Percentiles rank a stretch among this genome's conserved stretches.
These are phyloP conservation scores for Aspergillus sp. DNA, from an alignment of 2,329 filamentous ascomycete species.

Conservation along the genomic window DNA sequence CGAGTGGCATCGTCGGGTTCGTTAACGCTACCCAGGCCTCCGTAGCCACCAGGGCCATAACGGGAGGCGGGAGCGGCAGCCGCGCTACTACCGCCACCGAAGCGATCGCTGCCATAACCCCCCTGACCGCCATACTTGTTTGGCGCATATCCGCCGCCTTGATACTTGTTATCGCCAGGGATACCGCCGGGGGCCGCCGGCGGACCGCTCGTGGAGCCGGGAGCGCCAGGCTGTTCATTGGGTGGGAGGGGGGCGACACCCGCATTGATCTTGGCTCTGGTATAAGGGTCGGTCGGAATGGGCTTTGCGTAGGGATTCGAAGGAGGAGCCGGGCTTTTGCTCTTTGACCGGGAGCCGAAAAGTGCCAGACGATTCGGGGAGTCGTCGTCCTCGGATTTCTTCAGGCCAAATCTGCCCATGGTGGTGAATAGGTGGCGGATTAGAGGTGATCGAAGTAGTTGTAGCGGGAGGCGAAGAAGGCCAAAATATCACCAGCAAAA, in stretches of 20 bases:
- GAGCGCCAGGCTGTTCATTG: slow-evolving; percentile 27
- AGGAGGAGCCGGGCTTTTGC: slow-evolving; percentile 50
- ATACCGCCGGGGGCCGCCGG: slow-evolving; percentile 26
- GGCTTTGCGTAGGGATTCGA: slow-evolving; percentile 58
- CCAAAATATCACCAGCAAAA: background rate
- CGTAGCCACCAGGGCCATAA: slow-evolving; percentile 52
- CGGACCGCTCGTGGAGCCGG: slow-evolving; percentile 15
- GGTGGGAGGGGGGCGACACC: slow-evolving; percentile 38
- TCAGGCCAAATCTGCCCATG: slow-evolving; percentile 41
- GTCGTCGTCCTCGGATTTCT: slow-evolving; percentile 54
- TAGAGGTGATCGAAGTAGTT: background rate
- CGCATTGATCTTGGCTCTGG: slow-evolving; percentile 45
- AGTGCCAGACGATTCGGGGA: slow-evolving; percentile 54
- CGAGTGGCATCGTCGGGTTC: slow-evolving; percentile 54
- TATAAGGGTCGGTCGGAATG: slow-evolving; percentile 54
- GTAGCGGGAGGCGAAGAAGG: background rate
- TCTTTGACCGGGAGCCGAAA: slow-evolving; percentile 56
- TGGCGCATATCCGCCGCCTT: slow-evolving; percentile 34
- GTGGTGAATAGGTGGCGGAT: slow-evolving; percentile 4
- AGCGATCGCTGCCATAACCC: slow-evolving; percentile 53
- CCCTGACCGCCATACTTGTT: slow-evolving; percentile 44
- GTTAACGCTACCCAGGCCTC: slow-evolving; percentile 52
- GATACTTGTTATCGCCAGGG: slow-evolving; percentile 32
- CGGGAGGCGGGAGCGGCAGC: slow-evolving; percentile 45
- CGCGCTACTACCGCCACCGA: slow-evolving; percentile 46